A percentile compares a stretch with the other conserved stretches of the same genome.
Conservation (phyloP, 1,139 yeast genomes). For the Casaregolazyma lundiana region DNA sequence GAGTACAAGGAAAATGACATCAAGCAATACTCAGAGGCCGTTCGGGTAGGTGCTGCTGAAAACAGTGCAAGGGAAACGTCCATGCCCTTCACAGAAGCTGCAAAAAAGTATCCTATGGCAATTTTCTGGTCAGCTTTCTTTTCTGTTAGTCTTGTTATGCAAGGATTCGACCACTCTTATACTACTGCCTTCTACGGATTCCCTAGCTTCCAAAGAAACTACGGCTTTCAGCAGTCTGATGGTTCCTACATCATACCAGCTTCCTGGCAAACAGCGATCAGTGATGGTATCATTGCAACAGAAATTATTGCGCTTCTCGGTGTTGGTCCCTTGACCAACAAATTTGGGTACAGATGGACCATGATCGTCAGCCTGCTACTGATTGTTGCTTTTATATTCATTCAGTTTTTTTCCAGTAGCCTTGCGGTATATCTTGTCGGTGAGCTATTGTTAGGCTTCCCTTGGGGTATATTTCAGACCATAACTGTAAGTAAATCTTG, state of each 20-base stretch:
- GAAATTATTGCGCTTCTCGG: constrained; percentile 38
- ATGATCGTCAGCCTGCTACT: constrained; percentile 33
- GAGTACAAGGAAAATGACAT: constrained; percentile 1
- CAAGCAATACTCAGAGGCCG: no score
- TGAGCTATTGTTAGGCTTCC: constrained; percentile 17
- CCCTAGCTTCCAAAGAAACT: constrained; percentile 9
- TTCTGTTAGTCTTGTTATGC: constrained; percentile 41
- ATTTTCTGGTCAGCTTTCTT: constrained; percentile 39
- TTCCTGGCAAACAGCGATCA: constrained; percentile 44
- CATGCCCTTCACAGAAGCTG: constrained; percentile 42
- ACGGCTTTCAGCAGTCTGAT: constrained; percentile 6
- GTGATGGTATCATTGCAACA: constrained; percentile 37
- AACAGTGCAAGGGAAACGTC: constrained; percentile 28
- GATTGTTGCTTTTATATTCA: constrained; percentile 37
- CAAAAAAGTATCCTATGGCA: constrained; percentile 36
- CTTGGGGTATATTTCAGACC: constrained; percentile 45
- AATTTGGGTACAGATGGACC: constrained; percentile 39
- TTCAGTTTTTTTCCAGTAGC: constrained; percentile 40
- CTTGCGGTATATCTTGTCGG: constrained; percentile 23
- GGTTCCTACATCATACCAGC: constrained; percentile 37
- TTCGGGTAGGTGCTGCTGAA: constrained; percentile 3
- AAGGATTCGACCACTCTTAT: constrained; percentile 42
- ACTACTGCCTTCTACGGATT: constrained; percentile 29
- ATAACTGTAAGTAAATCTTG: no score
- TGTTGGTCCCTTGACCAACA: constrained; percentile 39